Evolutionary conservation across 176 grass and related monocot species (phyloP), one percentile per base, ranked within the genome.

Genomic region (Oryza australiensis): DNA sequence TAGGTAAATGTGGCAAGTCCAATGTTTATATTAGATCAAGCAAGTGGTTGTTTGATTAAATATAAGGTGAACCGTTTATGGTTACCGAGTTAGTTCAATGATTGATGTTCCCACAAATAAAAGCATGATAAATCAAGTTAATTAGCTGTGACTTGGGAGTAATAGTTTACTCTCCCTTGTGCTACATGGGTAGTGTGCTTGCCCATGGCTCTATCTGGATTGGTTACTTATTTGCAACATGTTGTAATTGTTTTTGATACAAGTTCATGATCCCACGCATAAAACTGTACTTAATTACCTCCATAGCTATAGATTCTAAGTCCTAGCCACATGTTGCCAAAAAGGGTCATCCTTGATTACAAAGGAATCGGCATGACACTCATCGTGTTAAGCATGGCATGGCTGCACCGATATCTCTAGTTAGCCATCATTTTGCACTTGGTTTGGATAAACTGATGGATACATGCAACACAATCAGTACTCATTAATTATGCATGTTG

Each of bases 211-310:
- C 32, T 12, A 45, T 2, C 38, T 23, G 9, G 9, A 32, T 70
- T 77, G 3, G 2, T 10, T 77, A 85, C 13, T 26, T 8, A 32
- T 26, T 26, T 62, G 64, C 49, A 81, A 81, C 78, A 80, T 80
- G 46, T 27, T 67, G 38, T 41, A 70, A 70, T 41, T 55, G 22
- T 16, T 72, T 72, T 34, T 34, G 24, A 7, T 64, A 55, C 27
- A 11, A 0, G 46, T 53, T 57, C 55, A 20, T n/a, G 12, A 38
- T 68, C 22, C 29, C 13, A 26, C 7, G 51, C 20, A 55, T 55
- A 8, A 55, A 22, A 55, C 1, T 55, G 20, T 9, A 55, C 18
- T 55, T 55, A 55, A 55, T 22, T 55, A 55, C 51, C 7, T 20
- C 51, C 51, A 2, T 55, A n/a, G 16, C 51, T 22, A 2, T 72